These are phyloP conservation scores for Penicillium expansum DNA, from an alignment of 2,329 filamentous ascomycete species.

Conservation along the genomic window DNA sequence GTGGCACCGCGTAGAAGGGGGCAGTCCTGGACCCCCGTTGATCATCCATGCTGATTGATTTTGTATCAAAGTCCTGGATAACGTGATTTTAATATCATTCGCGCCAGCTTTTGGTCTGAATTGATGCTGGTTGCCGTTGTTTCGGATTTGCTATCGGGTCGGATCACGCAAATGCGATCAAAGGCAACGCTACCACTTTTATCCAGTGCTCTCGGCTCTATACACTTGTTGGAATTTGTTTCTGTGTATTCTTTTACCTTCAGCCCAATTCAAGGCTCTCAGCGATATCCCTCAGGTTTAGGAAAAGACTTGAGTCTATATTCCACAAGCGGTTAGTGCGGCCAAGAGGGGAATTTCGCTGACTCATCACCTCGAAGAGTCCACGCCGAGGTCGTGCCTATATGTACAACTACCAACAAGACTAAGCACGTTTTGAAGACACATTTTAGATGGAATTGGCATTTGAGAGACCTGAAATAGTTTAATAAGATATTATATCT, in stretches of 20 bases:
- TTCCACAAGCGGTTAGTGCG: constrained; percentile 12
- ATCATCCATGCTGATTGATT: constrained; percentile 20
- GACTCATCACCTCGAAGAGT: constrained; percentile 1
- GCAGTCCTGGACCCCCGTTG: constrained; percentile 32
- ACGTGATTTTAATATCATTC: constrained; percentile 1
- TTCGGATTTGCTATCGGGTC: not conserved
- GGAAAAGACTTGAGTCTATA: constrained; percentile 12
- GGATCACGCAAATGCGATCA: not conserved
- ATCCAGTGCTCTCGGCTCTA: not conserved
- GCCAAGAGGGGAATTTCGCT: not conserved
- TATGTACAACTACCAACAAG: not conserved
- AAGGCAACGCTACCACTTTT: not conserved
- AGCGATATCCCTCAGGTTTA: not conserved
- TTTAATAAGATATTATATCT: too few relatives aligned
- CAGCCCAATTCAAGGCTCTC: not conserved
- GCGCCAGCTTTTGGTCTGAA: not conserved
- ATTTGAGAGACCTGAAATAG: not conserved
- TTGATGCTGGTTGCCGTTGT: not conserved
- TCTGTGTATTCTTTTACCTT: not conserved
- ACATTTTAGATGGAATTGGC: not conserved
- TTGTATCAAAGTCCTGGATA: not conserved
- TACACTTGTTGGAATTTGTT: too few relatives aligned
- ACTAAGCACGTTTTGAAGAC: not conserved
- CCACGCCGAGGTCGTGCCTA: too few relatives aligned
- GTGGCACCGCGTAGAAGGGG: constrained; percentile 53